A percentile compares a stretch with the other conserved stretches of the same genome.
phyloP scores from a whole-genome alignment of 768 basidiomycete species.

The Mycena haematopus region DNA sequence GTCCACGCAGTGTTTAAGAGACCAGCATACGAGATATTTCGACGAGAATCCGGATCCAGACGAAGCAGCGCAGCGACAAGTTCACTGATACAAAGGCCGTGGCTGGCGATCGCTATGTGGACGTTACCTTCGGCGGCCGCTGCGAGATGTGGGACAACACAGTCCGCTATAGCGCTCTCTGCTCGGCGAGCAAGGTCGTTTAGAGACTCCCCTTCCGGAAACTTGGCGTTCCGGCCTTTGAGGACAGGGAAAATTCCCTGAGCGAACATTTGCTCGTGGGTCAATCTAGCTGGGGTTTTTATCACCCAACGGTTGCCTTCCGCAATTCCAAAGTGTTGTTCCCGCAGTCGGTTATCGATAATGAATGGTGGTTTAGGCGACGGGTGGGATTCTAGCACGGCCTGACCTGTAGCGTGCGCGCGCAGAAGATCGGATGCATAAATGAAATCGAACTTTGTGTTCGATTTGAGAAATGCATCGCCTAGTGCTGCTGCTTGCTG shows the following conservation, averaged over 20 bases:
- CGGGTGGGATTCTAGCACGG: slow-evolving; percentile 56
- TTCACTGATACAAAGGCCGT: slow-evolving; percentile 75
- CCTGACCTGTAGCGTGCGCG: slow-evolving; percentile 65
- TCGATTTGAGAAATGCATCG: slow-evolving; percentile 47
- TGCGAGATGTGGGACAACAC: slow-evolving; percentile 64
- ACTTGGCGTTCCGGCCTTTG: slow-evolving; percentile 53
- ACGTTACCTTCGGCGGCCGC: slow-evolving; percentile 43
- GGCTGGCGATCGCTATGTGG: slow-evolving; percentile 75
- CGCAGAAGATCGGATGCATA: slow-evolving; percentile 75
- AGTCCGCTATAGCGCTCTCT: slow-evolving; percentile 54
- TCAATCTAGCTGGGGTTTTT: slow-evolving; percentile 34
- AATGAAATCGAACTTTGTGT: slow-evolving; percentile 57
- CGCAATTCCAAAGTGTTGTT: slow-evolving; percentile 75
- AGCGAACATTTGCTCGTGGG: slow-evolving; percentile 53
- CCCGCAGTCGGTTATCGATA: slow-evolving; percentile 63
- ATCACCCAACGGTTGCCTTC: slow-evolving; percentile 66
- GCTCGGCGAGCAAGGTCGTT: slow-evolving; percentile 67
- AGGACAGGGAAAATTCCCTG: slow-evolving; percentile 63
- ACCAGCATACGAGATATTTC: slow-evolving; percentile 48
- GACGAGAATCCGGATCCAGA: slow-evolving; percentile 53
- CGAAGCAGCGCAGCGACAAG: slow-evolving; percentile 60
- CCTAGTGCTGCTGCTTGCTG: slow-evolving; percentile 72
- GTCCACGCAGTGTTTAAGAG: slow-evolving; percentile 81
- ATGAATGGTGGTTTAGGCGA: slow-evolving; percentile 61
- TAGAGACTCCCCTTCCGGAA: slow-evolving; percentile 71